Base-by-base conservation (phyloP, 352 stramenopile genomes). In the Peronospora destructor region DNA sequence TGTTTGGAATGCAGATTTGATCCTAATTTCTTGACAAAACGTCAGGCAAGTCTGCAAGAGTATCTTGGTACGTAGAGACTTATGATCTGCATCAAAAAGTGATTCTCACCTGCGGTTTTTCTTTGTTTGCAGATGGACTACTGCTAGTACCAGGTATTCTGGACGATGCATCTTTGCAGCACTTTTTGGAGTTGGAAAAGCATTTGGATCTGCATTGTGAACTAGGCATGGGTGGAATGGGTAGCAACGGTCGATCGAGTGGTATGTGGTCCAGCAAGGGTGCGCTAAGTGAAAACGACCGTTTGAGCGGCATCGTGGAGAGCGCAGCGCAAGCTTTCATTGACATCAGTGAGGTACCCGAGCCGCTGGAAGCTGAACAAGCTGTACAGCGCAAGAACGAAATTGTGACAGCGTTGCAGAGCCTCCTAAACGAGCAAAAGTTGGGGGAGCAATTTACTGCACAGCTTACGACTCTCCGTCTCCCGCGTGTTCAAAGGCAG, bases 151-250 rank as follows among this genome's bases (percentile, higher is more conserved):
- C 75, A 13, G 80, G 78, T 19, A 89, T 89, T 55, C 44, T 87
- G 25, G 77, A 89, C 30, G 80, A 91, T 49, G 70, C 65, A 0
- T 86, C 80, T 32, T 58, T 91, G 45, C 73, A 81, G 56, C 80
- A 87, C 45, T 91, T 91, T 42, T 32, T 91, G 40, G 77, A 91
- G 36, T 50, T 91, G 9, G 80, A 91, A 43, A 87, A 85, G 61
- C 75, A 88, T 34, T 53, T 91, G 47, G 80, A 87, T 29, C 58
- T 86, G 25, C 61, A 79, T 28, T 71, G 58, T 49, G 76, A 85
- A 25, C 34, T 77, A 32, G 61, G 65, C 6, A 61, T 66, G 34
- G 59, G 48, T 1, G 62, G 59, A 14, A 25, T 53, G 3, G 70
- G 66, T 6, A 80, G 64, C 54, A 81, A 81, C 33, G 63, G 65